Evolutionary conservation across 345 rosid species (phyloP).

Genomic region (Gynandropsis gynandra): DNA sequence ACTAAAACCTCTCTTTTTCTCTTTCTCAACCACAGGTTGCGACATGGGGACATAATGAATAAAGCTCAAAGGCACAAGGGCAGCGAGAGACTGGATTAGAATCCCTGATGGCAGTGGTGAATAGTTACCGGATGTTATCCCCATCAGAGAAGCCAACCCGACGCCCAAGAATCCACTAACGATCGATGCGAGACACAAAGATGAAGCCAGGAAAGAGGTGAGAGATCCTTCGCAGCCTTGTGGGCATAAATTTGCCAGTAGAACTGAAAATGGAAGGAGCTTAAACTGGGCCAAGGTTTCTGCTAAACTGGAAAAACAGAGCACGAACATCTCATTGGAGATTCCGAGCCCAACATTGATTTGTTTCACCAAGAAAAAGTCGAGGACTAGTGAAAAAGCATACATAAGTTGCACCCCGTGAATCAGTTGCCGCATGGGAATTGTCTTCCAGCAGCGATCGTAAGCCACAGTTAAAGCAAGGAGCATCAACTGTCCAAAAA

Average conservation of each 20-base stretch:
- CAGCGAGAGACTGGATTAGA: conserved; percentile 59
- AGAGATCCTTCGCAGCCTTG: conserved; percentile 84
- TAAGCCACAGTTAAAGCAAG: conserved; percentile 52
- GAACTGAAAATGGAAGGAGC: conserved; percentile 65
- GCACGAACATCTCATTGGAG: conserved; percentile 53
- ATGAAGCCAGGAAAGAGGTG: conserved; percentile 74
- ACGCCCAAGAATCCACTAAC: conserved; percentile 62
- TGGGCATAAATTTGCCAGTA: conserved; percentile 65
- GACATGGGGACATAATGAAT: conserved; percentile 49
- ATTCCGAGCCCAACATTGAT: conserved; percentile 59
- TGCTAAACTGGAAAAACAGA: conserved; percentile 71
- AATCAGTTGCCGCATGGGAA: conserved; percentile 63
- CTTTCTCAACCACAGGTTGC: conserved; percentile 37
- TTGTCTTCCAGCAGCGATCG: conserved; percentile 51
- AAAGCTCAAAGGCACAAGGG: conserved; percentile 55
- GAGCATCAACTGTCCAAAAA: conserved; percentile 65
- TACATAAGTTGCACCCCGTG: conserved; percentile 47
- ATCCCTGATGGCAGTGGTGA: conserved; percentile 52
- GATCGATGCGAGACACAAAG: conserved; percentile 69
- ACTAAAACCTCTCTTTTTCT: conserved; percentile 36
- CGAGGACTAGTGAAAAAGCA: conserved; percentile 64
- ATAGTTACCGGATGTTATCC: conserved; percentile 55
- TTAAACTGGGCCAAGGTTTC: conserved; percentile 75
- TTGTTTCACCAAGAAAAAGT: conserved; percentile 56
- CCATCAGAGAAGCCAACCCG: conserved; percentile 63